Base-by-base conservation (phyloP, 331 rosid species). In the Stylosanthes scabra region DNA sequence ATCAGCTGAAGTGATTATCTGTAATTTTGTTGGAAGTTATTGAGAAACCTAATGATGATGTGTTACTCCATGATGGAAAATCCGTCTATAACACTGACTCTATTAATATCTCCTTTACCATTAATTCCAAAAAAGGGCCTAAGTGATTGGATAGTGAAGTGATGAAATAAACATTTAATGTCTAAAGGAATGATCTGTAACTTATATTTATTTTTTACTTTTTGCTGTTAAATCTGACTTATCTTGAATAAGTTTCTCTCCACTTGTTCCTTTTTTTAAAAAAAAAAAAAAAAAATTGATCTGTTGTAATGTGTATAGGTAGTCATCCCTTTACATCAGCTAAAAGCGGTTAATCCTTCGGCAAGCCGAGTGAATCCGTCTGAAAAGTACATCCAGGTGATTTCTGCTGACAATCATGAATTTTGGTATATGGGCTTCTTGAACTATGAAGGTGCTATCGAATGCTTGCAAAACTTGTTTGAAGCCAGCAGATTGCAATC, bases 401-500 rank as follows among this genome's bases (percentile, higher is more conserved):
- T 86, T 74, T 84, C 97, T 2, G 80, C 73, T 0, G 97, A 95
- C 62, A 88, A 92, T 75, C 90, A 84, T 58, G 99, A 95, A 70
- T 92, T 95, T 84, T 95, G 99, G 99, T 92, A 91, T 51, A 92
- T 92, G 99, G 99, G 97, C 8, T 95, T 95, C 85, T 78, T 95
- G 55, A 86, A 90, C 80, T 95, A 95, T 47, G 88, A 79, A 0
- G 89, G 82, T 55, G 97, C 97, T 52, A 79, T 83, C 58, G 81
- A 77, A n/a, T 59, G 63, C 83, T 88, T 94, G 67, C 85, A 72
- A 78, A 86, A 84, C 40, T 88, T 89, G 75, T 68, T 79, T 15
- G 78, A 86, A 57, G 56, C 83, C 59, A 83, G 59, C 60, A 71
- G 63, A 74, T 40, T 80, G 66, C 84, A 72, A 34, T 59, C 92